Percentiles rank a stretch among this genome's conserved stretches.
These are phyloP conservation scores for Solanum rostratum DNA, from an alignment of 257 asterid species.

Conservation along the genomic window DNA sequence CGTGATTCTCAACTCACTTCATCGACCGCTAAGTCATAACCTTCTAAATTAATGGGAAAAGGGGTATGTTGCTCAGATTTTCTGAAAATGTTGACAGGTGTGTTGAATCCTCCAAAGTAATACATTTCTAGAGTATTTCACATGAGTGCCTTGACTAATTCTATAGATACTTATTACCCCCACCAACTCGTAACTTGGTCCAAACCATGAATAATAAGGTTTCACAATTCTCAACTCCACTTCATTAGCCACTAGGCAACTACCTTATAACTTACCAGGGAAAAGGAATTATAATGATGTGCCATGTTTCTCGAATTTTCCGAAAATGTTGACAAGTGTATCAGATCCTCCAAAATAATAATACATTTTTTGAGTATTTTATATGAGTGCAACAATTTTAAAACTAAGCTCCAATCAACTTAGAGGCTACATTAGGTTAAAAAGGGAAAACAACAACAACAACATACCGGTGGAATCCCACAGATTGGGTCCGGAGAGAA, in stretches of 20 bases:
- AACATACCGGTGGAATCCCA: too few relatives aligned
- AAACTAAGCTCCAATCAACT: not conserved
- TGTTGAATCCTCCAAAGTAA: not conserved
- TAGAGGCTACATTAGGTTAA: not conserved
- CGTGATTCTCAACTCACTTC: too few relatives aligned
- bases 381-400: not conserved
- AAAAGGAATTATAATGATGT: not conserved
- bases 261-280: not conserved
- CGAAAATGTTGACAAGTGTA: not conserved
- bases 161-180: not conserved
- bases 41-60: not conserved
- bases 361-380: not conserved
- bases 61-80: not conserved
- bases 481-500: too few relatives aligned
- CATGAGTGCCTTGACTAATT: not conserved
- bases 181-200: not conserved
- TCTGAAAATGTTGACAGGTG: not conserved
- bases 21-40: too few relatives aligned
- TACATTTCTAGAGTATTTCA: not conserved
- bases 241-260: too few relatives aligned
- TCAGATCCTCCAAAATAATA: not conserved
- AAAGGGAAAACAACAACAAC: too few relatives aligned
- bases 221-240: not conserved
- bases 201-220: not conserved
- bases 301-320: not conserved